phyloP scores from a whole-genome alignment of 2,329 filamentous ascomycete species.

The Magnaporthiopsis rhizophila region DNA sequence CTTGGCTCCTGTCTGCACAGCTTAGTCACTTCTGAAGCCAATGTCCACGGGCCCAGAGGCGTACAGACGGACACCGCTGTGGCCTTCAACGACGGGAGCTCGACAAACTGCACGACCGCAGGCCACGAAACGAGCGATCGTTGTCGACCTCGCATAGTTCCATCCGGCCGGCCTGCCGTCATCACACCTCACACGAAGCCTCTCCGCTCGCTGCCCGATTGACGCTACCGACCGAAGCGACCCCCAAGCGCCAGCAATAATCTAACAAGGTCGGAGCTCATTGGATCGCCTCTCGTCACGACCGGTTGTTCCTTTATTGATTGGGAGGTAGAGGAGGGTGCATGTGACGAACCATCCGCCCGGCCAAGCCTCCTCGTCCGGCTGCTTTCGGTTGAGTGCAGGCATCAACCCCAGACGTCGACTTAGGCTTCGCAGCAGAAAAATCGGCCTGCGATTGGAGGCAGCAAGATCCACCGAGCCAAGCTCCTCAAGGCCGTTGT shows the following conservation, averaged over 20 bases:
- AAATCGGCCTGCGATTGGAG: not conserved
- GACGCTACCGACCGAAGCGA: not conserved
- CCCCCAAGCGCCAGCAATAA: not conserved
- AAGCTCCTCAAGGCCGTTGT: not conserved
- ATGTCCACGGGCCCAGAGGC: not conserved
- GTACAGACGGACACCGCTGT: not conserved
- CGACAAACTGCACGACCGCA: not conserved
- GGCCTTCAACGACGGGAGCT: not conserved
- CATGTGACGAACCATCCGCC: constrained; percentile 5
- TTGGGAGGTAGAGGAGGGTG: constrained; percentile 2
- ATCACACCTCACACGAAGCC: not conserved
- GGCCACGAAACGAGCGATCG: not conserved
- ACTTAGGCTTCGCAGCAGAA: constrained; percentile 1
- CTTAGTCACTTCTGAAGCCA: not conserved
- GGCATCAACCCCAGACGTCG: not conserved
- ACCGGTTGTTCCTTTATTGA: not conserved
- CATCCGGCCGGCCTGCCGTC: not conserved
- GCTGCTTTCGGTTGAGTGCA: constrained; percentile 4
- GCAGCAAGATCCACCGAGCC: not conserved
- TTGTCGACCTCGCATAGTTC: not conserved
- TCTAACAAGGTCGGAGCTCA: not conserved
- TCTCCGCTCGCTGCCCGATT: not conserved
- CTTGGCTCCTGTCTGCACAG: not conserved
- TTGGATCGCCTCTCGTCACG: not conserved
- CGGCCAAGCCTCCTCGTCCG: not conserved